Percentiles rank a stretch among this genome's conserved stretches.
These are phyloP conservation scores for Fusarium bactridioides DNA, from an alignment of 2,329 filamentous ascomycete genomes.

Conservation along the genomic window DNA sequence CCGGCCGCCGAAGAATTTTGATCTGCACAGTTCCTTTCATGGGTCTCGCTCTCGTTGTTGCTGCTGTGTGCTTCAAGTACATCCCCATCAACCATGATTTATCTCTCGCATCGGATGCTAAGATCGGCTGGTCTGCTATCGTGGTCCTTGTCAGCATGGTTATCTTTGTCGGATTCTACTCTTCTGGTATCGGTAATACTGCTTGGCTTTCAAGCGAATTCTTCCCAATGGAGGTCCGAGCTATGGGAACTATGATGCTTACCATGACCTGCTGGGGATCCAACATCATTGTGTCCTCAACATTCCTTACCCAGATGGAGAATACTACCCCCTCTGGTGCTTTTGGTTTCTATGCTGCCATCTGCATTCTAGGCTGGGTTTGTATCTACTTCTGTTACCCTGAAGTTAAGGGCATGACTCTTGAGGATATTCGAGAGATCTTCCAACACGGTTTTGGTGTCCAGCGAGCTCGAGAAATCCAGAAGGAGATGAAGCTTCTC, in stretches of 20 bases:
- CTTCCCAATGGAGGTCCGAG: slow-evolving; percentile 57
- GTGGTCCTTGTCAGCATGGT: slow-evolving; percentile 52
- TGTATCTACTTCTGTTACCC: slow-evolving; percentile 59
- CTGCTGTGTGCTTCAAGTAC: slow-evolving; percentile 52
- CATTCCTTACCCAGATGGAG: slow-evolving; percentile 58
- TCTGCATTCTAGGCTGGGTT: slow-evolving; percentile 55
- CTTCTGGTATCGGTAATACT: slow-evolving; percentile 55
- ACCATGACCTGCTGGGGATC: slow-evolving; percentile 56
- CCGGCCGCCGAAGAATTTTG: slow-evolving; percentile 55
- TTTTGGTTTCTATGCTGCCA: slow-evolving; percentile 60
- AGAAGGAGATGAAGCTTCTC: slow-evolving; percentile 43
- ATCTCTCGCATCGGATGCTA: slow-evolving; percentile 46
- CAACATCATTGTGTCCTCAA: slow-evolving; percentile 59
- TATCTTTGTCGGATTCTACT: slow-evolving; percentile 47
- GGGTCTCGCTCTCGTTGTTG: slow-evolving; percentile 51
- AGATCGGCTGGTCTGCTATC: slow-evolving; percentile 47
- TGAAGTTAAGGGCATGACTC: slow-evolving; percentile 62
- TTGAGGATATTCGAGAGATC: slow-evolving; percentile 61
- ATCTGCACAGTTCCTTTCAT: slow-evolving; percentile 55
- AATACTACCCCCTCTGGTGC: slow-evolving; percentile 57
- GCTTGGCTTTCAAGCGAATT: slow-evolving; percentile 58
- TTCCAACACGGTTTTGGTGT: slow-evolving; percentile 59
- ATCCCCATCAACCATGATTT: slow-evolving; percentile 53
- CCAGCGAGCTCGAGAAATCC: slow-evolving; percentile 49
- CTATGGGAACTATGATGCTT: slow-evolving; percentile 57